Evolutionary conservation across 805 yeast species (phyloP), one percentile per base, ranked within the genome.

Genomic region (Saccharomycopsis capsularis): DNA sequence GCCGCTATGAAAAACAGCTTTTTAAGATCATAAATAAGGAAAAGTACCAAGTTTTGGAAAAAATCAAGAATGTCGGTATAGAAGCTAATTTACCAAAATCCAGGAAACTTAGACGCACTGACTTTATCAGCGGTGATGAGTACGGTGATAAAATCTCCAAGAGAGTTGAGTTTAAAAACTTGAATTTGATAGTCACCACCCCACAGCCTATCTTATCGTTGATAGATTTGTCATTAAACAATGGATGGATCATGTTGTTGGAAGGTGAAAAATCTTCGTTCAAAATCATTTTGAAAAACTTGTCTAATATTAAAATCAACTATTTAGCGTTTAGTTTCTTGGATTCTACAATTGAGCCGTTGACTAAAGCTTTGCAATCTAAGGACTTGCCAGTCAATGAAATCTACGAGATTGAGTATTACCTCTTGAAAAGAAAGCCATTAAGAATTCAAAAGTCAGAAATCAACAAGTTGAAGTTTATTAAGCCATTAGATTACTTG

Each of bases 361-460:
- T 85, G 46, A 76, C 72, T 51, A 68, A 73, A n/a, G 76, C 79
- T 11, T 63, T 85, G 30, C 72, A 68, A 40, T 68, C 69, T 29
- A 73, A 64, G 38, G 63, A 66, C 2, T 59, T 79, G 4, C 74
- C 81, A 0, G 75, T 81, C 0, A 71, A 76, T 46, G 95, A 86
- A 45, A 65, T 79, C 3, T 79, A 85, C 61, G 95, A 87, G 60
- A 69, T 82, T 48, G 96, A 87, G 59, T 82, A 82, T 68, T 76
- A 75, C 56, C 58, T 87, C 44, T 61, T 81, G 39, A 71, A 74
- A 51, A 74, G 77, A 49, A 75, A 74, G 39, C 81, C 91, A 0
- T 69, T 85, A 52, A 62, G 63, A 24, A 74, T 84, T 34, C 59
- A 64, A 29, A 59, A 58, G 27, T 37, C 49, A 3, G 57, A 55